Percentiles rank a stretch among this genome's conserved stretches.
Evolutionary conservation across 805 yeast genomes (phyloP).

Genomic region (Candida sakaeoensis): DNA sequence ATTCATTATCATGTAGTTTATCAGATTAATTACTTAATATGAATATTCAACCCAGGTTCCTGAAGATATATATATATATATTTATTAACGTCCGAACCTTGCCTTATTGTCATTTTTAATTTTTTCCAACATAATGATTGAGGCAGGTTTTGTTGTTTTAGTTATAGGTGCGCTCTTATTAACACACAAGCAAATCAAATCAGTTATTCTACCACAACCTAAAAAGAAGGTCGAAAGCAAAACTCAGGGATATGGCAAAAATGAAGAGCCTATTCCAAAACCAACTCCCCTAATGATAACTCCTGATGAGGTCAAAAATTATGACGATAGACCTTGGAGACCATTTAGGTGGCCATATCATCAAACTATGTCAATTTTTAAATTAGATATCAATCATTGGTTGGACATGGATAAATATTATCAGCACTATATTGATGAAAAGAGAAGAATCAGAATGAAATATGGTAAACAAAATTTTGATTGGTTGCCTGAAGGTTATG

Average conservation of each 20-base stretch:
- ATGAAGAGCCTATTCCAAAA: constrained; percentile 26
- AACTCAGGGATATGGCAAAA: neutral
- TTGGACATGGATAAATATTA: constrained; percentile 76
- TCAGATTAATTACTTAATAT: neutral
- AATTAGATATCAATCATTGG: constrained; percentile 73
- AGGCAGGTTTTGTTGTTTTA: constrained; percentile 9
- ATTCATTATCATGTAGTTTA: neutral
- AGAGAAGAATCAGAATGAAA: constrained; percentile 51
- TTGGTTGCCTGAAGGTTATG: constrained; percentile 63
- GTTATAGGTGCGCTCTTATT: constrained; percentile 13
- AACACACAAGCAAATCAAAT: constrained; percentile 14
- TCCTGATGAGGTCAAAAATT: constrained; percentile 60
- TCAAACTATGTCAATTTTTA: constrained; percentile 73
- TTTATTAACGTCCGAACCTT: neutral
- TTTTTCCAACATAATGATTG: constrained; percentile 7
- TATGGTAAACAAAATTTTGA: constrained; percentile 62
- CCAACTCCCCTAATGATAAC: constrained; percentile 62
- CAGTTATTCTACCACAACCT: constrained; percentile 1
- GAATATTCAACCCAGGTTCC: neutral
- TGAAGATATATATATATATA: neutral
- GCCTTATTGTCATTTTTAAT: neutral
- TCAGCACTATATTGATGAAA: constrained; percentile 61
- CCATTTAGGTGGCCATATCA: constrained; percentile 80
- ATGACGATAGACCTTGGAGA: constrained; percentile 78
- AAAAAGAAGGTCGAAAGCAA: neutral